phyloP scores from a whole-genome alignment of 805 yeast species.

The Crinitomyces ghanaensis region DNA sequence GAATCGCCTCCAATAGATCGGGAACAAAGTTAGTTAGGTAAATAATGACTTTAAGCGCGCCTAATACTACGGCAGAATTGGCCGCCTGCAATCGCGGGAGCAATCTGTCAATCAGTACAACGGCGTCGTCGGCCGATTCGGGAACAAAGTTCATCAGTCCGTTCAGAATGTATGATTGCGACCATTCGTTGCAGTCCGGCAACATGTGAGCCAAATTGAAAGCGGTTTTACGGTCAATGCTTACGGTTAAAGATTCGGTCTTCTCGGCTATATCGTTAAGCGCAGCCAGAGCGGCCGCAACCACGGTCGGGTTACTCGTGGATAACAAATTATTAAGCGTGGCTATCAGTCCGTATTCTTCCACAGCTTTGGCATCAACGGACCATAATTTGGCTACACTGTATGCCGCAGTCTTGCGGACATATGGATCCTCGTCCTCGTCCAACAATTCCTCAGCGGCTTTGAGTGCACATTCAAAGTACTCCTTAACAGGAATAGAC shows the following conservation, averaged over 20 bases:
- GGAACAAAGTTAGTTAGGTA: slow-evolving; percentile 64
- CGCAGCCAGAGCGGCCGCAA: slow-evolving; percentile 61
- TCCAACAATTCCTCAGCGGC: slow-evolving; percentile 28
- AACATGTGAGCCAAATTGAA: slow-evolving; percentile 31
- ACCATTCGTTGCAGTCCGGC: slow-evolving; percentile 48
- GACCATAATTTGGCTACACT: slow-evolving; percentile 59
- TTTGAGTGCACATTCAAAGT: slow-evolving; percentile 34
- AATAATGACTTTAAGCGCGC: slow-evolving; percentile 58
- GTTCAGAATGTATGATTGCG: slow-evolving; percentile 54
- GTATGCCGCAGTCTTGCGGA: slow-evolving; percentile 60
- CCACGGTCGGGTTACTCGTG: slow-evolving; percentile 49
- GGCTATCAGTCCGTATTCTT: slow-evolving; percentile 34
- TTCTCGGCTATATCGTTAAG: slow-evolving; percentile 53
- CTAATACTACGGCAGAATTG: slow-evolving; percentile 70
- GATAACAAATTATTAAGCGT: slow-evolving; percentile 41
- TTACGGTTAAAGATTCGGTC: slow-evolving; percentile 37
- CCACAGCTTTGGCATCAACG: slow-evolving; percentile 37
- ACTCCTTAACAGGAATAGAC: slow-evolving; percentile 45
- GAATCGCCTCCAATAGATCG: slow-evolving; percentile 42
- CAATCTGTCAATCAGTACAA: slow-evolving; percentile 48
- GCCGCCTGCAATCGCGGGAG: slow-evolving; percentile 69
- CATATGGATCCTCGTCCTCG: slow-evolving; percentile 40
- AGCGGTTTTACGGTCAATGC: slow-evolving; percentile 41
- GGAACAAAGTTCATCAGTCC: slow-evolving; percentile 65
- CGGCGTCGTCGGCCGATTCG: slow-evolving; percentile 51